Base-by-base conservation (phyloP, 345 rosid genomes). In the Heritiera fomes region DNA sequence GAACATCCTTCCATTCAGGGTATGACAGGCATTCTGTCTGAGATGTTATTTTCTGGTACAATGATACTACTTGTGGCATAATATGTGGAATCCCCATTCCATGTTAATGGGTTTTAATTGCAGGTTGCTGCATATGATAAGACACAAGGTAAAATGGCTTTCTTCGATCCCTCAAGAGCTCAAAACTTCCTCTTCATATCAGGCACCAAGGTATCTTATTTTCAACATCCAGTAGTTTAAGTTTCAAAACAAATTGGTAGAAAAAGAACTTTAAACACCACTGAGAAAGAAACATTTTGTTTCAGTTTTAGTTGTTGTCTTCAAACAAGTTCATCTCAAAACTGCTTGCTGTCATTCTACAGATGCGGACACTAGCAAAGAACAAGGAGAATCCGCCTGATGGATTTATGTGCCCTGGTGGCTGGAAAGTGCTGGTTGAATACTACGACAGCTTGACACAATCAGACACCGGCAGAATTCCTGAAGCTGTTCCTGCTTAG, bases 371-470 rank as follows among this genome's bases (percentile, higher is more conserved):
- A 30, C 91, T 95, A 12, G 99, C 99, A 1, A 95, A 87, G 95
- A 93, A 83, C 92, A 91, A 90, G 68, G 99, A 95, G 86, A 92
- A 83, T 79, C 98, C 99, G 32, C 97, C 99, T 3, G 93, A 91
- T 52, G 99, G 99, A 52, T 95, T 95, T 85, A 93, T 95, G 99
- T 95, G 99, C 83, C 97, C 98, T 12, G 91, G 95, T 53, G 98
- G 99, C 43, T 95, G 99, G 99, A 63, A 95, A 80, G 97, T 94
- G 80, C 80, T 93, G 86, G 97, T 91, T 0, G 98, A 94, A 10
- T 93, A 93, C 87, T 94, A 94, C 5, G 98, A 89, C 73, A 91
- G 97, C 78, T 80, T 93, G 80, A 70, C 89, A 30, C 86, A 89
- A 0, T 79, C 89, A 0, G 87, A 74, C 80, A 88, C 71, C 65